phyloP scores from a whole-genome alignment of 257 asterid species.

The Linderniella brevidens region DNA sequence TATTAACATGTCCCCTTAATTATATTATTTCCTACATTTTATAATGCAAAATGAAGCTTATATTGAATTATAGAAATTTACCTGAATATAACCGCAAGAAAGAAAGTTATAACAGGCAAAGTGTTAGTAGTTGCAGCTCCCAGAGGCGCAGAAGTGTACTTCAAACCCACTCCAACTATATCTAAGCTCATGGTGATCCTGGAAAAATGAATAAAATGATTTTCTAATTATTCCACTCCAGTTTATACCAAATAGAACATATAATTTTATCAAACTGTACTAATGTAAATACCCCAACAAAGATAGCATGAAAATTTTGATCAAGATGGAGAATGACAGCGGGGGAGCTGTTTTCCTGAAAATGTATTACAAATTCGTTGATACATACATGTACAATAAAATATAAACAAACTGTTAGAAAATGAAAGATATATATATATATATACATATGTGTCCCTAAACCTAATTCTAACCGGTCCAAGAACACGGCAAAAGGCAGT shows the following conservation, averaged over 20 bases:
- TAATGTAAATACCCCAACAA: conserved; percentile 25
- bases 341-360: conserved; percentile 46
- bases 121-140: conserved; percentile 84
- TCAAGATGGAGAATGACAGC: conserved; percentile 16
- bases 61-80: conserved; percentile 8
- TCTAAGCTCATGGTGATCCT: conserved; percentile 78
- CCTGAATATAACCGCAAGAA: conserved; percentile 67
- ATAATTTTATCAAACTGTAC: no score
- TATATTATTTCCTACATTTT: no score
- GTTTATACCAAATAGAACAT: no score
- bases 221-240: no score
- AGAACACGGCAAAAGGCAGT: conserved; percentile 31
- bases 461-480: conserved; percentile 20
- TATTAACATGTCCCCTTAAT: no score
- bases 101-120: conserved; percentile 73
- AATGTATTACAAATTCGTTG: background rate
- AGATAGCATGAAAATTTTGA: conserved; percentile 46
- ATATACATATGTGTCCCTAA: background rate
- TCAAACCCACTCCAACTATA: conserved; percentile 46
- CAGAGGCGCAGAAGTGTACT: conserved; percentile 67
- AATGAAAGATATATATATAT: background rate
- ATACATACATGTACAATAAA: background rate
- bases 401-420: background rate
- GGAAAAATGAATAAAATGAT: conserved; percentile 1
- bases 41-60: no score